Conservation (phyloP, 2,329 filamentous ascomycete genomes). For the Fusarium verticillioides region DNA sequence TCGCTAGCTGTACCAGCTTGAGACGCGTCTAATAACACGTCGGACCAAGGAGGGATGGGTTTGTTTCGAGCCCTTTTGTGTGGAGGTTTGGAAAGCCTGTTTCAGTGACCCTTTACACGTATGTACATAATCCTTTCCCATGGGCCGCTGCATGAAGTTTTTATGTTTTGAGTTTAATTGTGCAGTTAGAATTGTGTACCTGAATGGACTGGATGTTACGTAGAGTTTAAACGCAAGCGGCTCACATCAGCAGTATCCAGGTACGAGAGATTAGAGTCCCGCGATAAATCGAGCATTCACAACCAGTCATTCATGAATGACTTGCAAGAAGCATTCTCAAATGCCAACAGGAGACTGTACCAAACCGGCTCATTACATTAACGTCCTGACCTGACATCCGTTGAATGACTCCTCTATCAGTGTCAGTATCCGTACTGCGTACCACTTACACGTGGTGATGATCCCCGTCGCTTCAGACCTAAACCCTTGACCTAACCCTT, state of each 20-base stretch:
- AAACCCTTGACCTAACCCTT: slow-evolving; percentile 33
- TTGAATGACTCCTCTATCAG: neutral
- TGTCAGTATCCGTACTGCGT: neutral
- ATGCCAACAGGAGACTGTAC: neutral
- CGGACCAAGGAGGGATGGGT: slow-evolving; percentile 9
- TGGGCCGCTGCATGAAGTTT: neutral
- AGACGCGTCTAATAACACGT: slow-evolving; percentile 26
- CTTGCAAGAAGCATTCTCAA: neutral
- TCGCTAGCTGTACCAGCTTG: slow-evolving; percentile 23
- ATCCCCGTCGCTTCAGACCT: slow-evolving; percentile 18
- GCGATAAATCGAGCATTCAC: neutral
- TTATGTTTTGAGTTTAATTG: slow-evolving; percentile 27
- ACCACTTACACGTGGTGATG: slow-evolving; percentile 35
- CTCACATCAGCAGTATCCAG: slow-evolving; percentile 24
- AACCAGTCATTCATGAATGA: slow-evolving; percentile 6
- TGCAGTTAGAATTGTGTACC: neutral
- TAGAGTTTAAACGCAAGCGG: slow-evolving; percentile 25
- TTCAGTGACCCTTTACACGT: slow-evolving; percentile 13
- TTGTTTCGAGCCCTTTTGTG: slow-evolving; percentile 28
- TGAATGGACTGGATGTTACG: neutral
- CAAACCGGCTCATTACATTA: neutral
- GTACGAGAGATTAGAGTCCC: neutral
- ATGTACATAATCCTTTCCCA: neutral
- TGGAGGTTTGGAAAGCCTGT: slow-evolving; percentile 17
- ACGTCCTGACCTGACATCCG: neutral